phyloP scores from a whole-genome alignment of 495 filamentous ascomycete species.

The Penicillium psychrofluorescens region DNA sequence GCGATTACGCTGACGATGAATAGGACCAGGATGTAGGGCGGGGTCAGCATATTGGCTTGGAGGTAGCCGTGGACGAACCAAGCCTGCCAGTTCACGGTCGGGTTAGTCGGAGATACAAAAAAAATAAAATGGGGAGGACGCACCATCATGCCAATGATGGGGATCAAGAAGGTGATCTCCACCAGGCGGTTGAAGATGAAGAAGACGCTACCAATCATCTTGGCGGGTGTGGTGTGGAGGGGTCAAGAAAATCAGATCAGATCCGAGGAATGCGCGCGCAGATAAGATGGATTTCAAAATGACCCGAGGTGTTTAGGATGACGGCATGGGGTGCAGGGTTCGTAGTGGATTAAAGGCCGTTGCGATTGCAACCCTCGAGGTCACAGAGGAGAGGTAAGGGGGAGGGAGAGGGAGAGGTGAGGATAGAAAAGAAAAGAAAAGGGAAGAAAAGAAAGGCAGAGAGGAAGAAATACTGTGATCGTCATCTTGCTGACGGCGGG shows the following conservation, averaged over 20 bases:
- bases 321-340: not conserved
- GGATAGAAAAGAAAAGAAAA: constrained; percentile 1
- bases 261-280: not conserved
- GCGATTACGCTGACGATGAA: constrained; percentile 85
- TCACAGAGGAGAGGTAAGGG: not conserved
- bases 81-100: constrained; percentile 25
- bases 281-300: not conserved
- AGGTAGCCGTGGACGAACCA: constrained; percentile 77
- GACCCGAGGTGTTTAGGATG: not conserved
- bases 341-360: not conserved
- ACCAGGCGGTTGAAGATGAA: constrained; percentile 79
- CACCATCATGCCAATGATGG: constrained; percentile 79
- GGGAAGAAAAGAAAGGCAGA: not conserved
- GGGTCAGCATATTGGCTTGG: constrained; percentile 63
- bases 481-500: not conserved
- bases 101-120: no score
- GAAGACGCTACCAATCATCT: constrained; percentile 69
- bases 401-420: constrained; percentile 1
- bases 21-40: constrained; percentile 73
- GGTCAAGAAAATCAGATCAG: no score
- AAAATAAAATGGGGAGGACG: constrained; percentile 1
- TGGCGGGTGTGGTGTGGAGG: constrained; percentile 14
- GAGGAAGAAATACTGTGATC: not conserved
- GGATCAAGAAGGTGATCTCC: constrained; percentile 80
- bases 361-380: not conserved